Evolutionary conservation across 2,329 filamentous ascomycete species (phyloP), one percentile per base, ranked within the genome.

Genomic region (Pseudogymnoascus sp.): DNA sequence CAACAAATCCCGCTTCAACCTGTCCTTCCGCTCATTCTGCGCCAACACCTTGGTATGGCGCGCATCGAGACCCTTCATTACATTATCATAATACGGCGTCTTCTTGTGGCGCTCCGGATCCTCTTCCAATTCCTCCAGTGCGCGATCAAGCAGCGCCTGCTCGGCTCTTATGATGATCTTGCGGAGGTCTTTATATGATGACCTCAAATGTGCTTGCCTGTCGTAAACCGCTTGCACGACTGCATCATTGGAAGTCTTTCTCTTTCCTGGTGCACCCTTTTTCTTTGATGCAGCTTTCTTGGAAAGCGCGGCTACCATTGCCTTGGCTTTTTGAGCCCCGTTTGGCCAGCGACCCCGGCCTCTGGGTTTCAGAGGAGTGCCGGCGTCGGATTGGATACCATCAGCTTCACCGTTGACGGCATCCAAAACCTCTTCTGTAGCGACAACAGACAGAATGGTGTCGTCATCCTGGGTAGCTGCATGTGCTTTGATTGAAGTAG

Each of bases 191-290:
- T 69, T 71, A 65, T 70, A 75, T 14, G 70, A 68, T 19, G 64
- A 61, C 28, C 69, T 70, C 4, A 75, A 65, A 8, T 69, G 67
- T 21, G 67, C 61, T 62, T 69, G 70, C 34, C 73, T 67, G 62
- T 71, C 67, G 62, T 72, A 71, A 6, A 71, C 60, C 19, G 67
- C 69, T 48, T 73, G 71, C 34, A 73, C 70, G 23, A 68, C 62
- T 19, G 70, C 68, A 60, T 72, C 45, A 25, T 39, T 60, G 13
- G 60, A 43, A 16, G 34, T 64, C 60, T 64, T 64, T 34, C 57
- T 31, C 45, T 51, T 57, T 23, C 63, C 63, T 1, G 45, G 62
- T 14, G 62, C 37, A 16, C 45, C 45, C 39, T 64, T 64, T 37
- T 64, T 64, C 48, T 54, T 54, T 25, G 28, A 25, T 54, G 23